phyloP scores from a whole-genome alignment of 2,329 filamentous ascomycete genomes.

The Aureobasidium namibiae region DNA sequence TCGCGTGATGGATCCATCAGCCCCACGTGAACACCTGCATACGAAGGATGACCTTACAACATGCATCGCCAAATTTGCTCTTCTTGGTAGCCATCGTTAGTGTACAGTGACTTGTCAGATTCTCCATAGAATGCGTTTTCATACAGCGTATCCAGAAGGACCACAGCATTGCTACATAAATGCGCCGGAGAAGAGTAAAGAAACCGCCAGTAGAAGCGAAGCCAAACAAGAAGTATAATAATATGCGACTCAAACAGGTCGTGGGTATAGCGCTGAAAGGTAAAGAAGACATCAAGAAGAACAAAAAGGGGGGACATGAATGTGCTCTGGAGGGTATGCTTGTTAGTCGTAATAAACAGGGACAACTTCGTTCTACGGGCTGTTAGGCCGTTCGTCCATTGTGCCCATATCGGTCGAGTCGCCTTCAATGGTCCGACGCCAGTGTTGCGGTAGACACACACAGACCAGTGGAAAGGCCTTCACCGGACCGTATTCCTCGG shows the following conservation, averaged over 20 bases:
- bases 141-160: neutral
- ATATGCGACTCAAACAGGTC: constrained; percentile 3
- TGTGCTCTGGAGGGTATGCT: constrained; percentile 4
- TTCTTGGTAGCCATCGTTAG: too few species aligned
- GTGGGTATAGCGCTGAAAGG: constrained; percentile 9
- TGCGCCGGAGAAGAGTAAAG: neutral
- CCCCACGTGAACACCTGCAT: constrained; percentile 4
- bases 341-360: constrained; percentile 12
- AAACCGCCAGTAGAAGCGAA: neutral
- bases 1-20: neutral
- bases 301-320: constrained; percentile 1
- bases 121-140: neutral
- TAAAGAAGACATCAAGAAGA: neutral
- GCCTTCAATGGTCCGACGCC: constrained; percentile 92
- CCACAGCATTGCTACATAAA: neutral
- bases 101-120: too few species aligned
- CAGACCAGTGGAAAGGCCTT: constrained; percentile 97
- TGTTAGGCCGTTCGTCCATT: constrained; percentile 7
- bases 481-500: constrained; percentile 58
- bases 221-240: neutral
- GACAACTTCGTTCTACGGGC: constrained; percentile 11
- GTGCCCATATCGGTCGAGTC: constrained; percentile 42
- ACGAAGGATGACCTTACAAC: neutral
- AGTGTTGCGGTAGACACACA: constrained; percentile 90
- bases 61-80: neutral